phyloP scores from a whole-genome alignment of 768 basidiomycete species.

The Brasilioporus rufonigricans region DNA sequence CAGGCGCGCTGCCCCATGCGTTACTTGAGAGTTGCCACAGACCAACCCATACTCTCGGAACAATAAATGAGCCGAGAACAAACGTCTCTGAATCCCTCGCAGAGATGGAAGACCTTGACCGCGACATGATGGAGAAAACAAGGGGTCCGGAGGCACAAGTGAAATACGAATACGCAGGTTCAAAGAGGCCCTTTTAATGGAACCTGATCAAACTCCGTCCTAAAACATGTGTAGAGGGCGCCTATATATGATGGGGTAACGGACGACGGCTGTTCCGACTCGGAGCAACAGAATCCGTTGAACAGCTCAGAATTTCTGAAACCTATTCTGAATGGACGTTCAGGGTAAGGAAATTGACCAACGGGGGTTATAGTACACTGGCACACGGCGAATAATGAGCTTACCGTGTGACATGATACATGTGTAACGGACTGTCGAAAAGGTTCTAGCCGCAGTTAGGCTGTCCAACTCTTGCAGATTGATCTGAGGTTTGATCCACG shows the following conservation, averaged over 20 bases:
- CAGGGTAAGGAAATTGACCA: background rate
- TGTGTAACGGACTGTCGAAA: slow-evolving; percentile 8
- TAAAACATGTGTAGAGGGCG: slow-evolving; percentile 12
- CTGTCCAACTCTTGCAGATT: slow-evolving; percentile 11
- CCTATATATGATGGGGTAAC: background rate
- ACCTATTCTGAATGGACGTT: slow-evolving; percentile 3
- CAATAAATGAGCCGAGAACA: slow-evolving; percentile 52
- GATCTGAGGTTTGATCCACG: slow-evolving; percentile 29
- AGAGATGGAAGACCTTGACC: slow-evolving; percentile 8
- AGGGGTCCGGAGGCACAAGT: slow-evolving; percentile 4
- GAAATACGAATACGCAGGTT: slow-evolving; percentile 8
- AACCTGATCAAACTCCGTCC: slow-evolving; percentile 33
- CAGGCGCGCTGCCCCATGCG: slow-evolving; percentile 78
- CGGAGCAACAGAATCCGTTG: slow-evolving; percentile 6
- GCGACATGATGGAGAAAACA: slow-evolving; percentile 21
- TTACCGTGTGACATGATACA: slow-evolving; percentile 16
- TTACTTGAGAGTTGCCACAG: slow-evolving; percentile 87
- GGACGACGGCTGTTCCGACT: slow-evolving; percentile 7
- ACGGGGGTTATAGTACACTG: background rate
- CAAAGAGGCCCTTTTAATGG: slow-evolving; percentile 20
- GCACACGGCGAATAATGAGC: background rate
- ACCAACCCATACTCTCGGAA: slow-evolving; percentile 71
- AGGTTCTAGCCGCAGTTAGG: slow-evolving; percentile 14
- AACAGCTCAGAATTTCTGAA: slow-evolving; percentile 9
- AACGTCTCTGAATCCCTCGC: slow-evolving; percentile 48